A percentile compares a stretch with the other conserved stretches of the same genome.
These are phyloP conservation scores for Pleurotus salmoneostramineus DNA, from an alignment of 768 basidiomycete species.

Conservation along the genomic window DNA sequence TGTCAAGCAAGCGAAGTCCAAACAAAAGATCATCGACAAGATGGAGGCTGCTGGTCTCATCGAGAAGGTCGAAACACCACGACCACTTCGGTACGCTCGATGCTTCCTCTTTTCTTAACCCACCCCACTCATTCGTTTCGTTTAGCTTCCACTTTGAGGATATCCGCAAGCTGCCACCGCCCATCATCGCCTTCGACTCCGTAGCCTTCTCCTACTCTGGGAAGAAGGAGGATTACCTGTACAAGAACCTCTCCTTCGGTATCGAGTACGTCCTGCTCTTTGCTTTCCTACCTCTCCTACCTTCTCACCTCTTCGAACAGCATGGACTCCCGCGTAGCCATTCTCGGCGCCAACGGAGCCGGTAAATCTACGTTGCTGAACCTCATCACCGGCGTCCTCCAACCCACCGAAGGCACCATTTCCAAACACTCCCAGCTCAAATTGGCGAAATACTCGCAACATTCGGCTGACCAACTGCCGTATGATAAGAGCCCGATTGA, in stretches of 20 bases:
- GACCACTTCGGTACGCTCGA: constrained; percentile 48
- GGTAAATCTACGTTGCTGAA: constrained; percentile 92
- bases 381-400: constrained; percentile 80
- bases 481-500: constrained; percentile 90
- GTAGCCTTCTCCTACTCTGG: constrained; percentile 97
- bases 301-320: constrained; percentile 71
- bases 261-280: constrained; percentile 75
- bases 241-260: constrained; percentile 90
- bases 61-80: constrained; percentile 79
- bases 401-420: constrained; percentile 81
- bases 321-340: constrained; percentile 94
- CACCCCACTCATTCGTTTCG: neutral
- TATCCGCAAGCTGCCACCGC: constrained; percentile 88
- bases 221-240: constrained; percentile 82
- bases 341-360: constrained; percentile 94
- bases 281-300: neutral
- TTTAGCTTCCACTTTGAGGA: constrained; percentile 91
- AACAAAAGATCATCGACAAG: constrained; percentile 99
- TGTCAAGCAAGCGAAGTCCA: constrained; percentile 98
- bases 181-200: constrained; percentile 93
- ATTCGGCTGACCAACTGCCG: constrained; percentile 96
- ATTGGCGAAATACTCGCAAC: constrained; percentile 97
- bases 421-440: constrained; percentile 89
- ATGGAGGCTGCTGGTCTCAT: constrained; percentile 99
- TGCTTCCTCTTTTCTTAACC: neutral